Percentiles rank a stretch among this genome's conserved stretches.
These are phyloP conservation scores for Aspergillus felis DNA, from an alignment of 2,329 filamentous ascomycete genomes.

Conservation along the genomic window DNA sequence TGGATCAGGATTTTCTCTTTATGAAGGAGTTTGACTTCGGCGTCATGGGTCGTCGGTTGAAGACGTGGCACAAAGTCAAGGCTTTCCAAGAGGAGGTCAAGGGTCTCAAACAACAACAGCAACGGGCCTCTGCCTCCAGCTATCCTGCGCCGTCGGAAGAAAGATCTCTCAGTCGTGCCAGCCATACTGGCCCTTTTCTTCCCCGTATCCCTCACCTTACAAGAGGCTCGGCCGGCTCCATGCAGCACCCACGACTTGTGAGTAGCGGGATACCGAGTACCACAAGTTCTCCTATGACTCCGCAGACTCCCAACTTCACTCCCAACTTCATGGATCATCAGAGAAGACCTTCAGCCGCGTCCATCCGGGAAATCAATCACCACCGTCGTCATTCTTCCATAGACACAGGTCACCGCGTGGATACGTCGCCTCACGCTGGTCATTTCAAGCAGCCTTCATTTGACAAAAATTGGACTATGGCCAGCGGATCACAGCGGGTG, in stretches of 20 bases:
- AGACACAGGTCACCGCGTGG: conserved; percentile 55
- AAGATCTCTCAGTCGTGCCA: conserved; percentile 40
- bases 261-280: conserved; percentile 26
- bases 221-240: conserved; percentile 23
- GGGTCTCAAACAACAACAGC: conserved; percentile 48
- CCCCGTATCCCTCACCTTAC: conserved; percentile 39
- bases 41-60: conserved; percentile 80
- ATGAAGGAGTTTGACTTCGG: conserved; percentile 94
- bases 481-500: conserved; percentile 30
- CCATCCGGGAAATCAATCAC: conserved; percentile 76
- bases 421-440: conserved; percentile 25
- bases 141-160: conserved; percentile 45
- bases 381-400: conserved; percentile 84
- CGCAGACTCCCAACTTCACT: conserved; percentile 41
- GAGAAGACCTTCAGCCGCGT: conserved; percentile 69
- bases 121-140: conserved; percentile 34
- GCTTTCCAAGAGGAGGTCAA: conserved; percentile 82
- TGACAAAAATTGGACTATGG: conserved; percentile 57
- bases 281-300: conserved; percentile 42
- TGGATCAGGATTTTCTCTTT: conserved; percentile 93
- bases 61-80: conserved; percentile 97
- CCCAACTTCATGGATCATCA: conserved; percentile 42
- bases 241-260: conserved; percentile 28
- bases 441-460: conserved; percentile 58
- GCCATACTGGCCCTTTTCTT: conserved; percentile 37